Conservation (phyloP, 768 basidiomycete species). For the Amanita polypyramis region DNA sequence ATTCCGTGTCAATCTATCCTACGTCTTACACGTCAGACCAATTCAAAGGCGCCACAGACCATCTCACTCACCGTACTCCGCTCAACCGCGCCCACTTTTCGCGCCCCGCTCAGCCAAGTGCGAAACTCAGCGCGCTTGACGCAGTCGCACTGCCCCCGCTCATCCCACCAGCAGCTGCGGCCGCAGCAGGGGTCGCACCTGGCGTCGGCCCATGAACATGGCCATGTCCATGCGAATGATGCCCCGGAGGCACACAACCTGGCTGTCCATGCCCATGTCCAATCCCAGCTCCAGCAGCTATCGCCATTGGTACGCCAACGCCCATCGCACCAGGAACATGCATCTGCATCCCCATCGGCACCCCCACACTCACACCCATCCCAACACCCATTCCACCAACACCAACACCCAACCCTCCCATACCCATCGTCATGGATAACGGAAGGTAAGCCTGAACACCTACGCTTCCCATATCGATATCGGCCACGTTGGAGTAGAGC, state of each 20-base stretch:
- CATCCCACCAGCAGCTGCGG: not conserved
- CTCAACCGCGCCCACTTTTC: too few relatives aligned
- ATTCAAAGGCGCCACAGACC: too few relatives aligned
- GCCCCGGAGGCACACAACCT: not conserved
- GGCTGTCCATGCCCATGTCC: not conserved
- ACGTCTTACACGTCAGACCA: too few relatives aligned
- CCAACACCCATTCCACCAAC: not conserved
- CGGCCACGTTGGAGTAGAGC: not conserved
- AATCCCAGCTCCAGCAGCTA: too few relatives aligned
- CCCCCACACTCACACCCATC: not conserved
- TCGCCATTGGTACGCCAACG: too few relatives aligned
- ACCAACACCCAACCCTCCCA: not conserved
- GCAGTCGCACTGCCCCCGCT: slow-evolving; percentile 3
- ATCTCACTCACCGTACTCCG: too few relatives aligned
- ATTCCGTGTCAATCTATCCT: too few relatives aligned
- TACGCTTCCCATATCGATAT: not conserved
- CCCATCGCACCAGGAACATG: not conserved
- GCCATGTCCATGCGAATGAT: not conserved
- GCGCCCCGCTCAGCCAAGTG: slow-evolving; percentile 13
- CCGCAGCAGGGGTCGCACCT: not conserved
- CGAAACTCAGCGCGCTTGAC: slow-evolving; percentile 19
- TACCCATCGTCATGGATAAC: slow-evolving; percentile 3
- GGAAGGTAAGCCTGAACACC: slow-evolving; percentile 5
- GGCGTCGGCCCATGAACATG: not conserved
- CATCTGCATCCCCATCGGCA: too few relatives aligned